Evolutionary conservation across 2,329 filamentous ascomycete species (phyloP).

Genomic region (Venturia effusa): DNA sequence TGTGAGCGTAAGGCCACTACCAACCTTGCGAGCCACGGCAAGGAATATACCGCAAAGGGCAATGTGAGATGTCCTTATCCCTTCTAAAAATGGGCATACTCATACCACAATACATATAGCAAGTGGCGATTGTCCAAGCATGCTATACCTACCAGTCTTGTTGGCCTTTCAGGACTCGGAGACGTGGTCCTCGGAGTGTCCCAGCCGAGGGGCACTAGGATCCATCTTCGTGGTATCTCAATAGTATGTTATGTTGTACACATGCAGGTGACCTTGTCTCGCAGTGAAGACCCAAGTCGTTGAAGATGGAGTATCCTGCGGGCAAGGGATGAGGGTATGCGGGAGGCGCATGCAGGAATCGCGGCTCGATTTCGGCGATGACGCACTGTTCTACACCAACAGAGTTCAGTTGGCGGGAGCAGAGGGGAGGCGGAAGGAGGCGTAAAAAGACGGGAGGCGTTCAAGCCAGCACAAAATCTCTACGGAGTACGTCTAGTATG

Average conservation of each 20-base stretch:
- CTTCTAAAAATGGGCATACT: not conserved
- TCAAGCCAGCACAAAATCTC: not conserved
- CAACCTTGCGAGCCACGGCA: not conserved
- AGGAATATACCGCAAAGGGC: not conserved
- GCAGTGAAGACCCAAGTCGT: not conserved
- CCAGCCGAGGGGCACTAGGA: no score
- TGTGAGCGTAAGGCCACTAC: not conserved
- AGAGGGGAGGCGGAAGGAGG: not conserved
- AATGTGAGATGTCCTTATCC: not conserved
- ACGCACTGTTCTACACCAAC: not conserved
- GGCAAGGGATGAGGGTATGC: not conserved
- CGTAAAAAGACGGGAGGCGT: not conserved
- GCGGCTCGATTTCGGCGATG: not conserved
- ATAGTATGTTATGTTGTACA: no score
- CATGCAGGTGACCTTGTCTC: no score
- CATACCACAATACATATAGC: no score
- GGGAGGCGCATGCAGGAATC: not conserved
- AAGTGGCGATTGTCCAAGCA: not conserved
- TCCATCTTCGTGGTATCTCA: no score
- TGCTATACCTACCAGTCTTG: no score
- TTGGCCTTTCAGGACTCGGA: no score
- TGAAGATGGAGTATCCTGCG: not conserved
- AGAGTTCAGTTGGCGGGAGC: not conserved
- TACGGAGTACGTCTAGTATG: no score
- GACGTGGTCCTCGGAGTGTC: no score